These are phyloP conservation scores for Claviceps humidiphila DNA, from an alignment of 2,329 filamentous ascomycete genomes.

Conservation along the genomic window DNA sequence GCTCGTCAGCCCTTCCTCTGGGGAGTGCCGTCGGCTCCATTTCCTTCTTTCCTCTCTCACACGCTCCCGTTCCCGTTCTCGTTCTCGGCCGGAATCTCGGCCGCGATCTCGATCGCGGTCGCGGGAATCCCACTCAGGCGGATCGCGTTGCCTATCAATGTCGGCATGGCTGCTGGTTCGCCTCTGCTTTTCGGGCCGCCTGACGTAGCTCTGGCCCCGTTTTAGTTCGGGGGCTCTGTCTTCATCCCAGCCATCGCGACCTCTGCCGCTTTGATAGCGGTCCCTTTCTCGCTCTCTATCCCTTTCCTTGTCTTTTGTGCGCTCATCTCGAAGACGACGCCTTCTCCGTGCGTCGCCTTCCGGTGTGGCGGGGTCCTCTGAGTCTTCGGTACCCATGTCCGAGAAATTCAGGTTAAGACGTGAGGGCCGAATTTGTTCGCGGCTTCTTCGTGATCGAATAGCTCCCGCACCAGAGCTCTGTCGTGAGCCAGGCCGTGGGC, in stretches of 20 bases:
- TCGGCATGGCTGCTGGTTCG: constrained; percentile 39
- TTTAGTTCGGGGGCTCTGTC: constrained; percentile 18
- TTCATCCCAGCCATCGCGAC: constrained; percentile 20
- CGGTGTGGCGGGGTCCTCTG: constrained; percentile 20
- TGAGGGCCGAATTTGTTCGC: constrained; percentile 27
- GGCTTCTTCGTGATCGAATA: constrained; percentile 22
- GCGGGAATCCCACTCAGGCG: constrained; percentile 19
- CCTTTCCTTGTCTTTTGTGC: constrained; percentile 18
- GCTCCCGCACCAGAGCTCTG: constrained; percentile 19
- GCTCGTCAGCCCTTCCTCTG: constrained; percentile 17
- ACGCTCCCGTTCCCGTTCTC: constrained; percentile 17
- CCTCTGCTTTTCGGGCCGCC: constrained; percentile 27
- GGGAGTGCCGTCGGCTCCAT: constrained; percentile 20
- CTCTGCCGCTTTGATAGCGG: constrained; percentile 20
- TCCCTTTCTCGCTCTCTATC: constrained; percentile 24
- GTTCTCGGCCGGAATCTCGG: constrained; percentile 19
- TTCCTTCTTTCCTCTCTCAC: constrained; percentile 22
- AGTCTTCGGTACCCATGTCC: constrained; percentile 23
- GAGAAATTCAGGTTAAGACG: constrained; percentile 29
- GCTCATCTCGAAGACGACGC: constrained; percentile 11
- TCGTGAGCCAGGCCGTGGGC: constrained; percentile 24
- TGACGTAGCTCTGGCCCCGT: constrained; percentile 22
- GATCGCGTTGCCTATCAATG: constrained; percentile 27
- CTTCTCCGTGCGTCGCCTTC: constrained; percentile 19
- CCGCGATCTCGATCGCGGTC: constrained; percentile 8